phyloP scores from a whole-genome alignment of 2,329 filamentous ascomycete species.

The Microdochium nivale region DNA sequence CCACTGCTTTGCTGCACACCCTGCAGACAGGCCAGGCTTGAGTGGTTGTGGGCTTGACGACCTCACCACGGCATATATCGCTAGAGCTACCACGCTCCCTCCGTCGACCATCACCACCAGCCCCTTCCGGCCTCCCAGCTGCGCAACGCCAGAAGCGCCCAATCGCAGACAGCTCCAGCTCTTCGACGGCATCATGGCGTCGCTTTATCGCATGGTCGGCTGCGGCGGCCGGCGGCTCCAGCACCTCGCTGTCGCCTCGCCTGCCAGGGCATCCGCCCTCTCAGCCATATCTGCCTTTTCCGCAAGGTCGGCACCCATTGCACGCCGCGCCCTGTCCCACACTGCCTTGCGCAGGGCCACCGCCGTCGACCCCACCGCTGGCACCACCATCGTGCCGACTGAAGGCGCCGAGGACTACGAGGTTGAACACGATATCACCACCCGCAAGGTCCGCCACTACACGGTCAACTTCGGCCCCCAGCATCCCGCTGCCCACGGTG shows the following conservation, averaged over 20 bases:
- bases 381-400: slow-evolving; percentile 56
- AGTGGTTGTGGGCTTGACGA: neutral
- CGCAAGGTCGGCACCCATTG: slow-evolving; percentile 19
- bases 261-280: slow-evolving; percentile 5
- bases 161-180: neutral
- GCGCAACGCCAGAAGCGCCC: neutral
- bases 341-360: slow-evolving; percentile 55
- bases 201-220: slow-evolving; percentile 65
- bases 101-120: neutral
- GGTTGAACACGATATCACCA: slow-evolving; percentile 37
- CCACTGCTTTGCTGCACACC: neutral
- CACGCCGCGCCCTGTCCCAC: slow-evolving; percentile 56
- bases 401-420: slow-evolving; percentile 47
- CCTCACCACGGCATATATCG: neutral
- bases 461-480: slow-evolving; percentile 99
- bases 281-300: slow-evolving; percentile 4
- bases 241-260: slow-evolving; percentile 15
- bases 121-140: too few species aligned
- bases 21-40: too few species aligned
- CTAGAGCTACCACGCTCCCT: neutral
- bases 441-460: slow-evolving; percentile 94
- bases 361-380: slow-evolving; percentile 39
- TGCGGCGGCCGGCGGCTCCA: slow-evolving; percentile 59
- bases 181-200: slow-evolving; percentile 46
- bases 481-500: slow-evolving; percentile 96